Evolutionary conservation across 1,284 basidiomycete species (phyloP).

Genomic region (Laetiporus sulphureus): DNA sequence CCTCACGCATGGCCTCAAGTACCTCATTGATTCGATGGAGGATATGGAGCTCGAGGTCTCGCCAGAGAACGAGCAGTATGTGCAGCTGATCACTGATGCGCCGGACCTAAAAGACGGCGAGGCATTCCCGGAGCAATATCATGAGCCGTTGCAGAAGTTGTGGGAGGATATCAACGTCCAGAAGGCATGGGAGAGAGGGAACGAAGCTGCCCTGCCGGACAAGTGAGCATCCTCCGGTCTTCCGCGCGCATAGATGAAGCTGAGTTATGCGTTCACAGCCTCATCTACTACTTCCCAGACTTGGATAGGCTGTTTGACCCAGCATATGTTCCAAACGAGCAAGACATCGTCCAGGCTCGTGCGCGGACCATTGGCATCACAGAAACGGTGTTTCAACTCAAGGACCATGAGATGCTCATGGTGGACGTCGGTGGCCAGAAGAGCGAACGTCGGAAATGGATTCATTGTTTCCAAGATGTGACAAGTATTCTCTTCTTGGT

Average conservation of each 20-base stretch:
- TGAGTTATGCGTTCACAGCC: slow-evolving; percentile 29
- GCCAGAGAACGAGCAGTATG: slow-evolving; percentile 46
- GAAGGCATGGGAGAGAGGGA: slow-evolving; percentile 66
- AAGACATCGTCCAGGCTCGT: slow-evolving; percentile 82
- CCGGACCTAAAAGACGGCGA: slow-evolving; percentile 75
- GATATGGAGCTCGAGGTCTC: slow-evolving; percentile 76
- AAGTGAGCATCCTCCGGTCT: slow-evolving; percentile 48
- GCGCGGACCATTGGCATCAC: slow-evolving; percentile 91
- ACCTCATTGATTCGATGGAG: slow-evolving; percentile 83
- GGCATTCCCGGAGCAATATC: slow-evolving; percentile 62
- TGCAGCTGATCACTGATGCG: slow-evolving; percentile 64
- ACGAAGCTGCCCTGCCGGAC: slow-evolving; percentile 85
- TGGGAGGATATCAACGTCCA: slow-evolving; percentile 81
- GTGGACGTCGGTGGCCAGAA: slow-evolving; percentile 91
- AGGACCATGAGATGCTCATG: slow-evolving; percentile 77
- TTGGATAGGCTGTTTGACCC: slow-evolving; percentile 77
- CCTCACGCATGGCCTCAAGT: slow-evolving; percentile 78
- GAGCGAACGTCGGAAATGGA: slow-evolving; percentile 86
- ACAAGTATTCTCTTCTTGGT: slow-evolving; percentile 86
- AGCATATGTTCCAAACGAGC: slow-evolving; percentile 66
- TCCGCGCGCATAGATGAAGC: slow-evolving; percentile 1
- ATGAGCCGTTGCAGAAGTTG: slow-evolving; percentile 59
- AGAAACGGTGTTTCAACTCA: slow-evolving; percentile 81
- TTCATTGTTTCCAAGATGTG: slow-evolving; percentile 81
- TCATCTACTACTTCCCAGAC: slow-evolving; percentile 71